Base-by-base conservation (phyloP, 805 yeast genomes). In the Starmerella potacharoeniae region DNA sequence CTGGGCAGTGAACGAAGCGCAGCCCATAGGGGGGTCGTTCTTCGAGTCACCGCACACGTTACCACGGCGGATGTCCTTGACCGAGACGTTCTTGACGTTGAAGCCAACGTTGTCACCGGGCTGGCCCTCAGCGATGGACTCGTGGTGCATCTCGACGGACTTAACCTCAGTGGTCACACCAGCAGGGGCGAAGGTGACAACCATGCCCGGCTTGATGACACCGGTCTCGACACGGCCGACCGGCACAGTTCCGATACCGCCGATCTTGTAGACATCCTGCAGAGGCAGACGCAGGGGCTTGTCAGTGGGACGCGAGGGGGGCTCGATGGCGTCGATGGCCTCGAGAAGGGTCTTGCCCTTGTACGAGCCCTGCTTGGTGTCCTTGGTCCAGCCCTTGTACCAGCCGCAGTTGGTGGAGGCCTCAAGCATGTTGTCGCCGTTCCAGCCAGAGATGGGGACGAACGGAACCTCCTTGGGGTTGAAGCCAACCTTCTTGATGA, bases 401-500 rank as follows among this genome's bases (percentile, higher is more conserved):
- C 93, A 84, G 71, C 87, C 80, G 75, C 86, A 81, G 86, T 84
- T 84, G 66, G 83, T 56, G 66, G 89, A 81, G 53, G 85, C 69
- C 77, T 84, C 91, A 74, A 84, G 81, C 93, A 84, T 84, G 88
- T 84, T 84, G 79, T 84, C 93, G 80, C 95, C 95, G 77, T 83
- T 81, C 84, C 91, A 83, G 70, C 95, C 95, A 69, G 93, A 85
- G 74, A 84, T 82, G 73, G 95, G 95, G 69, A 86, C 90, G 81
- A 86, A 86, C 68, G 86, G 80, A 76, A 93, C 85, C 80, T 93
- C 98, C 86, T 93, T 93, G 89, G 98, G 93, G 77, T 93, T 96
- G 68, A 96, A 74, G 73, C 95, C 97, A 75, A 97, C 99, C 85
- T 93, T 93, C 90, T 91, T 93, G 76, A 93, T 93, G 80, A 93